Percentiles rank a stretch among this genome's conserved stretches.
These are phyloP conservation scores for Trichoderma pleuroti DNA, from an alignment of 2,329 filamentous ascomycete species.

Conservation along the genomic window DNA sequence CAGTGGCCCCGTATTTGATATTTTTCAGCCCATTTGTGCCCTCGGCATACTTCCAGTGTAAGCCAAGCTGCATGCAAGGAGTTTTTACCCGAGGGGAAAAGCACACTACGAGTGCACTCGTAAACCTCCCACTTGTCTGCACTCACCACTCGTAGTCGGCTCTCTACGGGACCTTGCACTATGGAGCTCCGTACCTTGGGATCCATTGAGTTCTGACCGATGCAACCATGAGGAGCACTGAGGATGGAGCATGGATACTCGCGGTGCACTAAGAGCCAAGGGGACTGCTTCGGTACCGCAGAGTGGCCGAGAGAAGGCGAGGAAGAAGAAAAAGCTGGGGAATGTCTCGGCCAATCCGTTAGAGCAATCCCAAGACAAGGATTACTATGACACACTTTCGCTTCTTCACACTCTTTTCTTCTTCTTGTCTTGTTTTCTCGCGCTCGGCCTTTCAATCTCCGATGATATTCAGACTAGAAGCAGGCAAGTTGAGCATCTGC, in stretches of 20 bases:
- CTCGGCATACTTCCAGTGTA: not conserved
- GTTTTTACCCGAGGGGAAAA: not conserved
- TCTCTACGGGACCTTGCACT: not conserved
- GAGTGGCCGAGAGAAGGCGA: not conserved
- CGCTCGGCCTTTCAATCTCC: not conserved
- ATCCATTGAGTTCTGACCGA: conserved; percentile 12
- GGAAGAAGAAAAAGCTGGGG: conserved; percentile 4
- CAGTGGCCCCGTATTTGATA: not conserved
- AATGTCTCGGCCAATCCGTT: conserved; percentile 11
- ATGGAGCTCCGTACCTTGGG: not conserved
- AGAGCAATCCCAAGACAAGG: not conserved
- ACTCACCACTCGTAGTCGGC: not conserved
- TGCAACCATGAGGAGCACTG: not conserved
- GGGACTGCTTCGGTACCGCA: not conserved
- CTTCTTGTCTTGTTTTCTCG: not conserved
- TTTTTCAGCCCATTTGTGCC: not conserved
- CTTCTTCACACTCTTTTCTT: not conserved
- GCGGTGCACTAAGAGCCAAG: not conserved
- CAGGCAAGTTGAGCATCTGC: not conserved
- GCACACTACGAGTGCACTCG: not conserved
- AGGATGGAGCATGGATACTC: not conserved
- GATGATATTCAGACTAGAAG: not conserved
- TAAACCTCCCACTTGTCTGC: not conserved
- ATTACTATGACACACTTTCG: not conserved
- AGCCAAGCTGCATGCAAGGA: not conserved